A percentile compares a stretch with the other conserved stretches of the same genome.
phyloP scores from a whole-genome alignment of 2,329 filamentous ascomycete genomes.

The Paramyrothecium roridum region DNA sequence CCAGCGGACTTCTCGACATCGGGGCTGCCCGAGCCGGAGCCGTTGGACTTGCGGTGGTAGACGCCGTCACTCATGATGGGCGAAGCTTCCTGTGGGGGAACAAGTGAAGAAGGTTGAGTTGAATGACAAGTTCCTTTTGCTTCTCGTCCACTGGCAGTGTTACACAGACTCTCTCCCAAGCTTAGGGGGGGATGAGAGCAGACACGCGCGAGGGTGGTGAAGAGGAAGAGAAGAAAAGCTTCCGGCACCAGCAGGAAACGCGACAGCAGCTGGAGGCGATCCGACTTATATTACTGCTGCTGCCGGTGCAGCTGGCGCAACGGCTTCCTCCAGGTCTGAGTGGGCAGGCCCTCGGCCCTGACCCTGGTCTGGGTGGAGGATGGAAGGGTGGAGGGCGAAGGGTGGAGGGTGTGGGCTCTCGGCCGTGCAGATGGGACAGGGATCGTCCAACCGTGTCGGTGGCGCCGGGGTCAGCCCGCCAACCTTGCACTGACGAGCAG shows the following conservation, averaged over 20 bases:
- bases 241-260: background rate
- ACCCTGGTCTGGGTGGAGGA: background rate
- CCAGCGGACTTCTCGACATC: background rate
- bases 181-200: background rate
- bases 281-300: background rate
- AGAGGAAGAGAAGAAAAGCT: background rate
- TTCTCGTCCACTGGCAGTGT: no score
- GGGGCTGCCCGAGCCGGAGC: background rate
- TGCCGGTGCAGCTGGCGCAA: background rate
- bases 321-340: background rate
- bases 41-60: background rate
- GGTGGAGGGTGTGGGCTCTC: background rate
- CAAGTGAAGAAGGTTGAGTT: no score
- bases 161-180: background rate
- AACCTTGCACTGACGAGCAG: background rate
- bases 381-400: background rate
- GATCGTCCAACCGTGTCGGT: background rate
- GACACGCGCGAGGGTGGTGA: background rate
- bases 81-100: background rate
- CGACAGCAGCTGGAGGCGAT: background rate
- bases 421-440: background rate
- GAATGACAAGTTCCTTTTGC: no score
- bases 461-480: background rate
- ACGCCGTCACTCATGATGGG: background rate
- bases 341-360: background rate